Percentiles rank a stretch among this genome's conserved stretches.
Evolutionary conservation across 2,329 filamentous ascomycete species (phyloP).

Genomic region (Aspergillus unguis): DNA sequence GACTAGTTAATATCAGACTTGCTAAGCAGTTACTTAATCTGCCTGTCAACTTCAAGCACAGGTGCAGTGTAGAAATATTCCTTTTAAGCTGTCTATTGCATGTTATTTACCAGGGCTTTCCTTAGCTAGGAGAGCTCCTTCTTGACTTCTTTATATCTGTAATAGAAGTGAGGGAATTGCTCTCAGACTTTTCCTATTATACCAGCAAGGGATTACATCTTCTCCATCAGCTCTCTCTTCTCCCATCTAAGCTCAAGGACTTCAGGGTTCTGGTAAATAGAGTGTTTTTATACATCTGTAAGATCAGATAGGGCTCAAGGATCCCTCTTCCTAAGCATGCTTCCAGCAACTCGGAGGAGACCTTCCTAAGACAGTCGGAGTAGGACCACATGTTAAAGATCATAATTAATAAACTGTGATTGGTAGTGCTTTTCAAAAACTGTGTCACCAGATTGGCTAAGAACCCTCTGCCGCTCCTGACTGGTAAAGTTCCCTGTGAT

Average conservation of each 20-base stretch:
- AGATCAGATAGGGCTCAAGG: slow-evolving; percentile 19
- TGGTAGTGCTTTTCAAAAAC: slow-evolving; percentile 30
- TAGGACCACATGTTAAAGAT: slow-evolving; percentile 28
- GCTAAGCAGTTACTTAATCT: slow-evolving; percentile 27
- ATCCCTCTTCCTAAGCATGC: slow-evolving; percentile 29
- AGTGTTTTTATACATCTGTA: slow-evolving; percentile 18
- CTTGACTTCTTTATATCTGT: slow-evolving; percentile 20
- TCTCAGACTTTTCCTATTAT: slow-evolving; percentile 19
- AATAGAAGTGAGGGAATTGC: slow-evolving; percentile 21
- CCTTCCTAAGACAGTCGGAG: slow-evolving; percentile 24
- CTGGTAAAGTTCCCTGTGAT: slow-evolving; percentile 25
- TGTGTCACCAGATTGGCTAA: slow-evolving; percentile 21
- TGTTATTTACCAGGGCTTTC: slow-evolving; percentile 21
- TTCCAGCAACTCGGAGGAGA: slow-evolving; percentile 19
- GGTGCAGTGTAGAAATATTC: slow-evolving; percentile 25
- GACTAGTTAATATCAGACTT: slow-evolving; percentile 49
- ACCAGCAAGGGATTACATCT: slow-evolving; percentile 25
- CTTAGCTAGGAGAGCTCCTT: slow-evolving; percentile 21
- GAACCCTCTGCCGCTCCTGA: slow-evolving; percentile 27
- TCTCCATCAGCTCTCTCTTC: slow-evolving; percentile 19
- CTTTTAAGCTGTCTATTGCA: slow-evolving; percentile 22
- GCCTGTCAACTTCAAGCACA: slow-evolving; percentile 23
- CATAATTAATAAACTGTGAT: slow-evolving; percentile 24
- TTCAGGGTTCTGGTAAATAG: slow-evolving; percentile 20
- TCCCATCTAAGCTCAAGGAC: slow-evolving; percentile 23